phyloP scores from a whole-genome alignment of 345 rosid species.

The Passiflora organensis region DNA sequence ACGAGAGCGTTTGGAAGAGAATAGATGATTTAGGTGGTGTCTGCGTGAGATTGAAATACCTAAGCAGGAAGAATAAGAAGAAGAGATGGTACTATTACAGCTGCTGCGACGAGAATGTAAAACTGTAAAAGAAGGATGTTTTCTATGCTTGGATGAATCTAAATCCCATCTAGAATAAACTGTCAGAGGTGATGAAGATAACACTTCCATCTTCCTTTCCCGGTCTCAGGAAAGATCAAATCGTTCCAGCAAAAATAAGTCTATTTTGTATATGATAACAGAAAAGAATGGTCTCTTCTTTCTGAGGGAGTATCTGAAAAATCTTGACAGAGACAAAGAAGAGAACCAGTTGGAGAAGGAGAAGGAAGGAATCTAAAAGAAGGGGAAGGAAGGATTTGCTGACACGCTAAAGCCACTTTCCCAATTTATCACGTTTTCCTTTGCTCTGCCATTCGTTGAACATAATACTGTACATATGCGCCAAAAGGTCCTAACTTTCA shows the following conservation, averaged over 20 bases:
- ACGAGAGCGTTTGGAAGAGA: conserved; percentile 18
- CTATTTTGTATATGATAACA: background rate
- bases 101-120: conserved; percentile 11
- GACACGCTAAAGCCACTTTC: conserved; percentile 20
- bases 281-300: background rate
- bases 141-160: conserved; percentile 9
- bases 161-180: conserved; percentile 42
- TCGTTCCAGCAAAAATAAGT: background rate
- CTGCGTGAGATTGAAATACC: conserved; percentile 47
- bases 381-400: conserved; percentile 9
- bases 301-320: conserved; percentile 3
- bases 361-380: conserved; percentile 1
- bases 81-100: conserved; percentile 25
- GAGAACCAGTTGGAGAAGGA: background rate
- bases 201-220: conserved; percentile 39
- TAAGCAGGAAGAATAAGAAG: conserved; percentile 46
- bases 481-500: background rate
- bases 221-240: background rate
- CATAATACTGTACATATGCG: conserved; percentile 6
- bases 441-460: conserved; percentile 2
- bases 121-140: conserved; percentile 14
- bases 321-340: conserved; percentile 9
- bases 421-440: conserved; percentile 1
- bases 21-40: conserved; percentile 13
- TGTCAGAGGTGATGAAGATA: conserved; percentile 41